Evolutionary conservation across 2,329 filamentous ascomycete species (phyloP).

Genomic region (Aureobasidium sp.): DNA sequence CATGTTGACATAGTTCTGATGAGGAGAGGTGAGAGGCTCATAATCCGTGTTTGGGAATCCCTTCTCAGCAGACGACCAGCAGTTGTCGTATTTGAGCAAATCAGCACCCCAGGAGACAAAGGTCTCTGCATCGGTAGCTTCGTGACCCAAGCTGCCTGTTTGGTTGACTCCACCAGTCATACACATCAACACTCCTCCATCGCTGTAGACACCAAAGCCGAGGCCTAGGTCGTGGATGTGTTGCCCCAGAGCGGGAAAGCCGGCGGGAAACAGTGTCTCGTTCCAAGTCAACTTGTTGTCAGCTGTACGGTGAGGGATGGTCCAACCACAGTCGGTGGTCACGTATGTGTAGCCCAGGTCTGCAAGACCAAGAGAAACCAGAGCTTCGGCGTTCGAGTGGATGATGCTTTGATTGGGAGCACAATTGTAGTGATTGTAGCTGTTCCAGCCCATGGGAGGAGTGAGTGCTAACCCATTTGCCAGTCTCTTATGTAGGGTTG

Average conservation of each 20-base stretch:
- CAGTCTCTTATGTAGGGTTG: neutral
- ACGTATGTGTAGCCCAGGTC: constrained; percentile 47
- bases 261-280: constrained; percentile 40
- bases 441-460: constrained; percentile 40
- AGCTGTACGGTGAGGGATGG: constrained; percentile 28
- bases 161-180: constrained; percentile 14
- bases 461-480: constrained; percentile 14
- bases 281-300: constrained; percentile 44
- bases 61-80: constrained; percentile 46
- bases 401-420: constrained; percentile 41
- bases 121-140: constrained; percentile 34
- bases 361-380: constrained; percentile 44
- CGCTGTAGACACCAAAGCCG: constrained; percentile 46
- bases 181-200: constrained; percentile 20
- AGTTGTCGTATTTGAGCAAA: constrained; percentile 42
- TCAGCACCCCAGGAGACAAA: constrained; percentile 33
- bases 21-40: constrained; percentile 33
- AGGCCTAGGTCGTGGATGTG: constrained; percentile 42
- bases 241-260: constrained; percentile 41
- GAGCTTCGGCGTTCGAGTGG: constrained; percentile 43
- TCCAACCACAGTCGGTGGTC: constrained; percentile 53
- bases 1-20: constrained; percentile 39
- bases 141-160: constrained; percentile 24
- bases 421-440: constrained; percentile 49
- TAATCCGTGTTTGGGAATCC: constrained; percentile 39